These are phyloP conservation scores for Colletotrichum phormii DNA, from an alignment of 2,329 filamentous ascomycete genomes.

Conservation along the genomic window DNA sequence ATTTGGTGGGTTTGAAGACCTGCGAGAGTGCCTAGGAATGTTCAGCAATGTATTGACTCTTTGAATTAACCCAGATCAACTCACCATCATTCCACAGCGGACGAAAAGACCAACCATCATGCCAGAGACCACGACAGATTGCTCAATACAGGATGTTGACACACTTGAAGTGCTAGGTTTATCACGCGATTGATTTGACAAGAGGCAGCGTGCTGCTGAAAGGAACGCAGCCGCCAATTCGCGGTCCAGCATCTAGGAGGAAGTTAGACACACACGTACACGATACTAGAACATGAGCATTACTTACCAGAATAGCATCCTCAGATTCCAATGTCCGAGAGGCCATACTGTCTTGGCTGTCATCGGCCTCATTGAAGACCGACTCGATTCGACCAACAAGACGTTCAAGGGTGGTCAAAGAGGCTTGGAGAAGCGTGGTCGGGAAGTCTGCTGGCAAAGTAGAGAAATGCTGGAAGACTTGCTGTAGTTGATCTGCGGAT, in stretches of 20 bases:
- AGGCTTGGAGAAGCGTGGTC: constrained; percentile 59
- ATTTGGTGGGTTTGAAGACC: constrained; percentile 60
- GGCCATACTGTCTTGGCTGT: constrained; percentile 51
- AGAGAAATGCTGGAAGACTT: constrained; percentile 62
- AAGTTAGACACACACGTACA: constrained; percentile 21
- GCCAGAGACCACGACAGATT: constrained; percentile 57
- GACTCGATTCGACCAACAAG: constrained; percentile 59
- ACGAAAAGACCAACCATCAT: constrained; percentile 59
- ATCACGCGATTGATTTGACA: constrained; percentile 42
- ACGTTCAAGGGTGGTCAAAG: constrained; percentile 59
- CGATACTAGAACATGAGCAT: background rate
- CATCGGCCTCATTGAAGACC: constrained; percentile 52
- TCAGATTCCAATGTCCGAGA: constrained; percentile 56
- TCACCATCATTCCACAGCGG: constrained; percentile 54
- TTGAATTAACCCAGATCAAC: constrained; percentile 36
- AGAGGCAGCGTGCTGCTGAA: constrained; percentile 55
- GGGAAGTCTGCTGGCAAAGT: constrained; percentile 56
- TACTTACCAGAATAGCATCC: constrained; percentile 58
- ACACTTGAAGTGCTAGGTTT: constrained; percentile 3
- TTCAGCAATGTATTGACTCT: constrained; percentile 38
- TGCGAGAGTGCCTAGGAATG: constrained; percentile 51
- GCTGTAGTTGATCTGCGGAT: constrained; percentile 57
- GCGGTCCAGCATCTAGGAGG: constrained; percentile 57
- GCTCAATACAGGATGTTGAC: constrained; percentile 53
- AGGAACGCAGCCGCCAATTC: constrained; percentile 61